These are phyloP conservation scores for Solanum arcanum DNA, from an alignment of 257 asterid species.

Conservation along the genomic window DNA sequence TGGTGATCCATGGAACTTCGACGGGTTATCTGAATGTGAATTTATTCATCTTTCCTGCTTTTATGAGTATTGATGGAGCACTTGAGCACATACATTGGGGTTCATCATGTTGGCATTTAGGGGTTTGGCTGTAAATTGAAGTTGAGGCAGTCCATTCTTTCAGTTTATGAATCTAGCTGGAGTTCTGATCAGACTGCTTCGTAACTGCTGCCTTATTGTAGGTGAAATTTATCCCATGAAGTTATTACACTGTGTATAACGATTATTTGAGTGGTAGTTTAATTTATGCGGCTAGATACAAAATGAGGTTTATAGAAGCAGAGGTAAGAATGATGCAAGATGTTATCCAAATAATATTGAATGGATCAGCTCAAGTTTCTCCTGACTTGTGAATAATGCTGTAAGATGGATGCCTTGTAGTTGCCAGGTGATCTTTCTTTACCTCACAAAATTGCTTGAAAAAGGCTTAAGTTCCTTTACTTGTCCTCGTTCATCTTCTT, in stretches of 20 bases:
- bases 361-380: background rate
- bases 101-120: background rate
- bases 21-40: background rate
- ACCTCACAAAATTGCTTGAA: background rate
- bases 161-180: background rate
- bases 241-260: background rate
- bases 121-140: background rate
- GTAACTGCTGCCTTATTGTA: background rate
- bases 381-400: background rate
- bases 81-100: background rate
- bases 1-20: background rate
- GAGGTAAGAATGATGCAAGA: background rate
- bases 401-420: background rate
- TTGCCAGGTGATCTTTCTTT: background rate
- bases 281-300: background rate
- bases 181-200: background rate
- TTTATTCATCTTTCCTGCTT: background rate
- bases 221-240: background rate
- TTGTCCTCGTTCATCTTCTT: background rate
- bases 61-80: background rate
- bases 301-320: background rate
- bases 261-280: background rate
- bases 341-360: background rate
- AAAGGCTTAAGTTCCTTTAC: background rate
- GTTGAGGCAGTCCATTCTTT: background rate